Conservation (phyloP, 2,329 filamentous ascomycete species). For the Akanthomyces lecanii region DNA sequence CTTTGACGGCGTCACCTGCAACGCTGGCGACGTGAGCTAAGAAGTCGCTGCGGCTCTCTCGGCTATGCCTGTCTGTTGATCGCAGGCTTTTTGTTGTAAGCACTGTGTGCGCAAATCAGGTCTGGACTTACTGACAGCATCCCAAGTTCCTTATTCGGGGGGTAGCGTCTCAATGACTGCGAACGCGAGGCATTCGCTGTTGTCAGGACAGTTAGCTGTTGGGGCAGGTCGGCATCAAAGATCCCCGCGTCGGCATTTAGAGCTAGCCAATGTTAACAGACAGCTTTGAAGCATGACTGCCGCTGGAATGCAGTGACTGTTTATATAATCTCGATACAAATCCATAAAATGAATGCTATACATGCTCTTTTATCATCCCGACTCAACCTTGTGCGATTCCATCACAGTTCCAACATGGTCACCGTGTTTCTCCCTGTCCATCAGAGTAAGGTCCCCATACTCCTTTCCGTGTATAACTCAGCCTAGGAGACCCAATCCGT, state of each 20-base stretch:
- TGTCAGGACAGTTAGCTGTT: neutral
- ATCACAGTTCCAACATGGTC: neutral
- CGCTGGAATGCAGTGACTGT: neutral
- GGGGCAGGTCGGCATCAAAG: too few relatives aligned
- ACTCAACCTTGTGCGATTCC: neutral
- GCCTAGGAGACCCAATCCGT: neutral
- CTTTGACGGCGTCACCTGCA: neutral
- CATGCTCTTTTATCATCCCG: neutral
- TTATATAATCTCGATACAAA: neutral
- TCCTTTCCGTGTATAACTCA: neutral
- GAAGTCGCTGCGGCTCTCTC: too few relatives aligned
- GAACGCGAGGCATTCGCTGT: neutral
- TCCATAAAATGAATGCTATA: conserved; percentile 1
- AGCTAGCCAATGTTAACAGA: neutral
- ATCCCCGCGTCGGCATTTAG: neutral
- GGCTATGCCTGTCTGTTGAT: too few relatives aligned
- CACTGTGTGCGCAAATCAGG: neutral
- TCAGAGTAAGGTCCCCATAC: neutral
- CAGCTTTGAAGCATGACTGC: neutral
- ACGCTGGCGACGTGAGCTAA: neutral
- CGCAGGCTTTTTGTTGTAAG: neutral
- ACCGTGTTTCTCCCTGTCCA: neutral
- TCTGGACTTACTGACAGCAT: neutral
- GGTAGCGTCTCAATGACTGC: neutral
- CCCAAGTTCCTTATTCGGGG: neutral